Percentiles rank a stretch among this genome's conserved stretches.
Evolutionary conservation across 2,329 filamentous ascomycete species (phyloP).

Genomic region (Aspergillus puulaauensis): DNA sequence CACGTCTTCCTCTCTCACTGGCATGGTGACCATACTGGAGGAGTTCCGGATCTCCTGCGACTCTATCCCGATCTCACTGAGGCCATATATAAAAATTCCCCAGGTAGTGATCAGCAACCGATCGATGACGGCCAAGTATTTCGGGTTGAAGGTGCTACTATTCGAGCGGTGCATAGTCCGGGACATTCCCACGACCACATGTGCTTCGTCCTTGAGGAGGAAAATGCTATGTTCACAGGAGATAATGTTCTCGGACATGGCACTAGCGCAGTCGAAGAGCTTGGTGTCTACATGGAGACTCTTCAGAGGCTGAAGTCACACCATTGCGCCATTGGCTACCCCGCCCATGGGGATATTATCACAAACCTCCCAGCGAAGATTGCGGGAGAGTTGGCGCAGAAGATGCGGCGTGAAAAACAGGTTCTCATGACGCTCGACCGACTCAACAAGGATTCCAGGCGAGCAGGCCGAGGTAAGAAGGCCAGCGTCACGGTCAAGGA

Average conservation of each 20-base stretch:
- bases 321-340: conserved; percentile 42
- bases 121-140: conserved; percentile 42
- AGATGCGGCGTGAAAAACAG: conserved; percentile 42
- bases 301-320: conserved; percentile 35
- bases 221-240: conserved; percentile 75
- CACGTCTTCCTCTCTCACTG: conserved; percentile 47
- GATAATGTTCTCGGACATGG: conserved; percentile 73
- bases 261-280: conserved; percentile 40
- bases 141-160: conserved; percentile 39
- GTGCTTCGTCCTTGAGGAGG: conserved; percentile 68
- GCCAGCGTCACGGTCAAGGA: conserved; percentile 41
- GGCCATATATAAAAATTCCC: conserved; percentile 40
- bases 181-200: conserved; percentile 77
- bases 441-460: conserved; percentile 8
- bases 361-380: conserved; percentile 42
- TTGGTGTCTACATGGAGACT: conserved; percentile 37
- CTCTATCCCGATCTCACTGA: conserved; percentile 27
- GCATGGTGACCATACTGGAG: conserved; percentile 47
- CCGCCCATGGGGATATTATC: conserved; percentile 47
- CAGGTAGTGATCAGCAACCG: conserved; percentile 28
- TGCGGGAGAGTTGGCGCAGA: conserved; percentile 34
- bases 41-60: conserved; percentile 40
- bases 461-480: conserved; percentile 19
- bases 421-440: conserved; percentile 34
- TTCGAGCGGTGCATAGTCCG: conserved; percentile 50